Conservation (phyloP, 495 filamentous ascomycete species). For the Darksidea phi region DNA sequence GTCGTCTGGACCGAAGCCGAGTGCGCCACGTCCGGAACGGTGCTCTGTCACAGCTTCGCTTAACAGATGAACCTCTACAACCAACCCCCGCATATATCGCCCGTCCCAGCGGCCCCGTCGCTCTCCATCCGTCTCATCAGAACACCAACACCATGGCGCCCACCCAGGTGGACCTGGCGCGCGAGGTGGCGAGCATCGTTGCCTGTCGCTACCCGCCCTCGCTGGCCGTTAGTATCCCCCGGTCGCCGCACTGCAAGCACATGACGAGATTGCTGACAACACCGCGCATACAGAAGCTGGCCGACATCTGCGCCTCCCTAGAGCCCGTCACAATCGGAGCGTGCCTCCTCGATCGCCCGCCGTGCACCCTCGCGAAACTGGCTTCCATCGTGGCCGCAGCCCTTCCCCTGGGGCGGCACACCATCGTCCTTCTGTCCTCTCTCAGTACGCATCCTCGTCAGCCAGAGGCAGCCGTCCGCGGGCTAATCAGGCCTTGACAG, state of each 20-base stretch:
- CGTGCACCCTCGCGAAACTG: conserved; percentile 34
- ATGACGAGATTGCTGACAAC: conserved; percentile 31
- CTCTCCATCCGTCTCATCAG: too few relatives aligned
- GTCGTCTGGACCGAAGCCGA: too few relatives aligned
- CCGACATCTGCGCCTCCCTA: conserved; percentile 27
- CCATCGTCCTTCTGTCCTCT: conserved; percentile 36
- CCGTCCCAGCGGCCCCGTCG: not conserved
- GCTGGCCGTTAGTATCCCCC: conserved; percentile 18
- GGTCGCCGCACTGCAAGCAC: conserved; percentile 18
- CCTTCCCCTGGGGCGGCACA: conserved; percentile 38
- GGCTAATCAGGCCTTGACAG: conserved; percentile 34
- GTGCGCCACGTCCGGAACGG: too few relatives aligned
- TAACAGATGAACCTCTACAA: conserved; percentile 20
- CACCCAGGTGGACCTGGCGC: conserved; percentile 12
- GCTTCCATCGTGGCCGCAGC: conserved; percentile 34
- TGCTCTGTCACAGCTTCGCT: too few relatives aligned
- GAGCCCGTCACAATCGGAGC: conserved; percentile 16
- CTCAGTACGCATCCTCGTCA: conserved; percentile 34
- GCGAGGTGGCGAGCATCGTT: conserved; percentile 24
- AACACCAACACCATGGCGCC: conserved; percentile 28
- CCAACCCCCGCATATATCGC: not conserved
- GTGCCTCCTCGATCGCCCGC: conserved; percentile 29
- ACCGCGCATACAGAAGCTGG: conserved; percentile 31
- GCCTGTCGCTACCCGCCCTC: conserved; percentile 24
- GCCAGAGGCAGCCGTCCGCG: not conserved